phyloP scores from a whole-genome alignment of 2,329 filamentous ascomycete species.

The Chalara sp. region DNA sequence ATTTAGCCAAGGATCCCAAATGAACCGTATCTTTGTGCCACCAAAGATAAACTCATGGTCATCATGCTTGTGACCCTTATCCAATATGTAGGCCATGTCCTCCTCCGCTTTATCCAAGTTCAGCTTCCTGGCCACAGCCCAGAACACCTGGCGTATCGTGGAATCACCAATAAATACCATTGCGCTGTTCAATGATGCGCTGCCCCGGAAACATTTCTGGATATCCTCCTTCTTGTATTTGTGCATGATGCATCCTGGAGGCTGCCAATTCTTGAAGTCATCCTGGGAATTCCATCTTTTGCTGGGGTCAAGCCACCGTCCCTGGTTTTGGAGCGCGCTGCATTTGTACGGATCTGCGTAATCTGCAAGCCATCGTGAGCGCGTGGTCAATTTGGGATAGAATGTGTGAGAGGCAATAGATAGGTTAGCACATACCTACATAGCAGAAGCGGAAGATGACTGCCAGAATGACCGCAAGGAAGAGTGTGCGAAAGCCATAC shows the following conservation, averaged over 20 bases:
- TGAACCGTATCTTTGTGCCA: constrained; percentile 44
- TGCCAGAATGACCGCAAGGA: constrained; percentile 14
- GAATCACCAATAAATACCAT: constrained; percentile 58
- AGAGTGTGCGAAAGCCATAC: constrained; percentile 14
- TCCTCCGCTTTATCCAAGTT: constrained; percentile 32
- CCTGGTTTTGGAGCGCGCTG: constrained; percentile 40
- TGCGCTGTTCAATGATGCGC: constrained; percentile 29
- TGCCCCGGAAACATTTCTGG: constrained; percentile 38
- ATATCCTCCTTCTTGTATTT: constrained; percentile 47
- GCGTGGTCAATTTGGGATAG: background rate
- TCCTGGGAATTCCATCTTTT: constrained; percentile 18
- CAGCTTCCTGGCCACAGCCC: constrained; percentile 45
- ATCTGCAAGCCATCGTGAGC: constrained; percentile 15
- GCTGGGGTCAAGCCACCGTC: constrained; percentile 39
- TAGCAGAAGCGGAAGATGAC: constrained; percentile 26
- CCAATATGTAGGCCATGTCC: constrained; percentile 29
- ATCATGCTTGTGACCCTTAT: constrained; percentile 32
- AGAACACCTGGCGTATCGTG: constrained; percentile 53
- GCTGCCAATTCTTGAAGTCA: constrained; percentile 47
- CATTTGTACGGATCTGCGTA: constrained; percentile 46
- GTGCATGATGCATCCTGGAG: constrained; percentile 51
- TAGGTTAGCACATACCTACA: constrained; percentile 15
- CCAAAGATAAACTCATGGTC: constrained; percentile 38
- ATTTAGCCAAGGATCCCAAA: constrained; percentile 60
- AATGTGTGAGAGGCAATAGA: background rate